Conservation (phyloP, 2,329 filamentous ascomycete genomes). For the Colletotrichum gloeosporioides region DNA sequence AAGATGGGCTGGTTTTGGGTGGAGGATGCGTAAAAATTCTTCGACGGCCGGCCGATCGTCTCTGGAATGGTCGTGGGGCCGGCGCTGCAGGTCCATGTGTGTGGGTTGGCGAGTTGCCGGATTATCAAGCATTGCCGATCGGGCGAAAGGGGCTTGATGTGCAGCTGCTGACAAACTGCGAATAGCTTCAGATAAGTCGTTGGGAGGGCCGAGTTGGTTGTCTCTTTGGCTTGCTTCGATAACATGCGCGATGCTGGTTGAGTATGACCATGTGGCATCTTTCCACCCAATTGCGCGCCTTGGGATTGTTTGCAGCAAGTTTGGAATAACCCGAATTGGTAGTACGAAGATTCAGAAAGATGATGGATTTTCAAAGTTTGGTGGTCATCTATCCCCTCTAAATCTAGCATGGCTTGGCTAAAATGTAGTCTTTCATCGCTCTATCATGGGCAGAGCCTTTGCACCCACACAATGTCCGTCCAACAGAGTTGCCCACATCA, state of each 20-base stretch:
- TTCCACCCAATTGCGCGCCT: neutral
- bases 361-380: no score
- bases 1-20: neutral
- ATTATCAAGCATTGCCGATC: neutral
- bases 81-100: neutral
- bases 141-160: neutral
- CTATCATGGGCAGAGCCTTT: neutral
- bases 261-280: no score
- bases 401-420: no score
- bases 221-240: no score
- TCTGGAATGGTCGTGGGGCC: neutral
- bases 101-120: neutral
- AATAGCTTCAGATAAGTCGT: neutral
- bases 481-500: neutral
- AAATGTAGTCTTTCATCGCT: no score
- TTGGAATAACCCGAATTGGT: no score
- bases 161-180: neutral
- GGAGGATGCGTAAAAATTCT: neutral
- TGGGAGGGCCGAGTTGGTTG: neutral
- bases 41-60: neutral
- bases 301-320: neutral
- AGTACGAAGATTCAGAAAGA: neutral
- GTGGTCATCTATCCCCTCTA: neutral
- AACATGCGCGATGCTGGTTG: no score
- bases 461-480: neutral